Evolutionary conservation across 805 yeast species (phyloP).

Genomic region (Barnettozyma vustinii): DNA sequence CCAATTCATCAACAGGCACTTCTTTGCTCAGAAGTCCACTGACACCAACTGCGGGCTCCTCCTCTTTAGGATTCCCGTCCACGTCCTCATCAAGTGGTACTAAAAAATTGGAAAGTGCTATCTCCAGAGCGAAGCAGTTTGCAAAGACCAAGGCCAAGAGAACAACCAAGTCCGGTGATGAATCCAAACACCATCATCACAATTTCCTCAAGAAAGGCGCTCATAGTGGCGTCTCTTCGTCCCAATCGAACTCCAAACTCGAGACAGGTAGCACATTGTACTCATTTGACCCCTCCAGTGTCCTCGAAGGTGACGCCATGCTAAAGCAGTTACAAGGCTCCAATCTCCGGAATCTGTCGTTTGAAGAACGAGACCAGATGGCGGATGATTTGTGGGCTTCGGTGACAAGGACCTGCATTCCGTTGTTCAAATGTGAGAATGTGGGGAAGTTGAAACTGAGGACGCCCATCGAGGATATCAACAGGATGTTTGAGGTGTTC

Average conservation of each 20-base stretch:
- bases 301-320: slow-evolving; percentile 26
- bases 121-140: slow-evolving; percentile 22
- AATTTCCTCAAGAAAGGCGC: slow-evolving; percentile 18
- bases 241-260: slow-evolving; percentile 33
- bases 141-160: slow-evolving; percentile 24
- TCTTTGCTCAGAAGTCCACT: slow-evolving; percentile 4
- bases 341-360: slow-evolving; percentile 24
- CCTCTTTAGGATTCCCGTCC: neutral
- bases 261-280: slow-evolving; percentile 31
- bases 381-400: slow-evolving; percentile 48
- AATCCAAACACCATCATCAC: slow-evolving; percentile 7
- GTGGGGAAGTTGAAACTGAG: slow-evolving; percentile 25
- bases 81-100: neutral
- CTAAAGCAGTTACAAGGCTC: slow-evolving; percentile 27
- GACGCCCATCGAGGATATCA: slow-evolving; percentile 54
- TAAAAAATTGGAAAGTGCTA: slow-evolving; percentile 18
- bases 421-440: slow-evolving; percentile 37
- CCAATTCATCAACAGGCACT: neutral
- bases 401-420: slow-evolving; percentile 36
- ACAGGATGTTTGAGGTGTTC: slow-evolving; percentile 39
- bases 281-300: slow-evolving; percentile 29
- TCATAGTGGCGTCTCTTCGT: slow-evolving; percentile 29
- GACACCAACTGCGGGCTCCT: slow-evolving; percentile 11
- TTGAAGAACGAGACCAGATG: slow-evolving; percentile 33
- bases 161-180: neutral